Conservation (phyloP, 495 filamentous ascomycete species). For the Talaromyces thailandensis region DNA sequence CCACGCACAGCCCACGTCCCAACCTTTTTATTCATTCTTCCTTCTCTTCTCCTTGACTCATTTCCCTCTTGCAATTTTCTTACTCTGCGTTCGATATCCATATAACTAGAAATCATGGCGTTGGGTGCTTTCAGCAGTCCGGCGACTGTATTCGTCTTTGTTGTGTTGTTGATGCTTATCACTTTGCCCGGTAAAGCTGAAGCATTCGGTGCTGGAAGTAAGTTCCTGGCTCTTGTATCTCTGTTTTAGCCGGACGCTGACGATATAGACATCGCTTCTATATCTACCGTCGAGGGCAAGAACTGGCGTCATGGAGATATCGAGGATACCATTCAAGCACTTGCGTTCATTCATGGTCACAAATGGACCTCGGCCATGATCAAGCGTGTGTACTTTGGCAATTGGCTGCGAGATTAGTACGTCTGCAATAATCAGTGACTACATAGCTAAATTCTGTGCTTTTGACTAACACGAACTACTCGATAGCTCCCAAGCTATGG, state of each 20-base stretch:
- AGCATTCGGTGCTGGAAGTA: constrained; percentile 87
- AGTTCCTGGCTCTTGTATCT: constrained; percentile 5
- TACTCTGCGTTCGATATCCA: not conserved
- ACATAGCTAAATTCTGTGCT: not conserved
- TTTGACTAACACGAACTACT: not conserved
- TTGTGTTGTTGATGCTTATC: constrained; percentile 52
- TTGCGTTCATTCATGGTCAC: constrained; percentile 79
- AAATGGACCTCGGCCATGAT: constrained; percentile 93
- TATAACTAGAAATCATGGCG: constrained; percentile 17
- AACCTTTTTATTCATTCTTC: constrained; percentile 2
- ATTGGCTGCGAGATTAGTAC: constrained; percentile 41
- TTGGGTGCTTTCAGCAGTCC: constrained; percentile 16
- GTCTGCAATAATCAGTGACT: constrained; percentile 1
- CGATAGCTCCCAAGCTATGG: constrained; percentile 73
- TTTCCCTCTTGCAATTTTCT: not conserved
- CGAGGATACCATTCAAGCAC: constrained; percentile 84
- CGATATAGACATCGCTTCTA: constrained; percentile 66
- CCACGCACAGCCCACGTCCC: not conserved
- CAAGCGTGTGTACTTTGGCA: constrained; percentile 85
- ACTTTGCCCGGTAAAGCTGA: constrained; percentile 36
- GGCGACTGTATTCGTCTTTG: constrained; percentile 37
- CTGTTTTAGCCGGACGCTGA: not conserved
- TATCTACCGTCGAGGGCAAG: constrained; percentile 84
- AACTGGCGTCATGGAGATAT: constrained; percentile 99
- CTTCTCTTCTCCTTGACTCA: not conserved